Base-by-base conservation (phyloP, 176 grass and related monocot genomes). In the Oropetium thomaeum region DNA sequence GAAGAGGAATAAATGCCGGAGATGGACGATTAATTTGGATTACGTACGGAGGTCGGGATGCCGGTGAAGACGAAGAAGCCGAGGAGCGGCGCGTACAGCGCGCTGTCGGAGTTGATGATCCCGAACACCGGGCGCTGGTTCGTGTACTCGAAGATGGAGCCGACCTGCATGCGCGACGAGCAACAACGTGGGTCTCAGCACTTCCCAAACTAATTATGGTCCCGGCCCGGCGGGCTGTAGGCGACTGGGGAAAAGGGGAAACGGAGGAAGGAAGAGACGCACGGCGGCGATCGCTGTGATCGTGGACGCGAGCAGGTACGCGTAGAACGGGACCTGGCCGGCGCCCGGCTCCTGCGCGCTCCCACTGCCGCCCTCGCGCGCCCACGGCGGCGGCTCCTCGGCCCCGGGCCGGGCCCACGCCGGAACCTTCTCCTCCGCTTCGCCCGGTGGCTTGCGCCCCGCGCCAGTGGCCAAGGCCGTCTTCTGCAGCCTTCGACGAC, bases 1-100 rank as follows among this genome's bases (percentile, higher is more conserved):
- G n/a, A 35, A 62, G 59, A 35, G 1, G 0, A 10, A 34, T 20
- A 5, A 28, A 31, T 17, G 29, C 14, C 58, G 29, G 69, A 9
- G 17, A 23, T 52, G 45, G 1, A 42, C 40, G 40, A 1, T n/a
- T 2, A 5, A 12, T 28, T 17, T 3, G 19, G 11, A 7, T 33
- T 0, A 73, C 89, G 86, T 86, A 98, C 95, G 68, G 95, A 94
- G 31, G 86, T 92, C 3, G 95, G 91, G 70, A 98, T 87, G 32
- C 95, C 95, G 72, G 95, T 89, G 71, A 94, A 89, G 77, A 78
- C 95, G 76, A 98, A 98, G 88, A 98, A 98, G 15, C 95, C 95
- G 5, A 98, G 91, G 67, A 98, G 61, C 15, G 91, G 95, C 27
- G 84, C 86, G 58, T 98, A 98, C 19, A 98, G 86, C 5, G 84